A percentile compares a stretch with the other conserved stretches of the same genome.
Evolutionary conservation across 495 filamentous ascomycete genomes (phyloP).

Genomic region (Penicillium maclennaniae): DNA sequence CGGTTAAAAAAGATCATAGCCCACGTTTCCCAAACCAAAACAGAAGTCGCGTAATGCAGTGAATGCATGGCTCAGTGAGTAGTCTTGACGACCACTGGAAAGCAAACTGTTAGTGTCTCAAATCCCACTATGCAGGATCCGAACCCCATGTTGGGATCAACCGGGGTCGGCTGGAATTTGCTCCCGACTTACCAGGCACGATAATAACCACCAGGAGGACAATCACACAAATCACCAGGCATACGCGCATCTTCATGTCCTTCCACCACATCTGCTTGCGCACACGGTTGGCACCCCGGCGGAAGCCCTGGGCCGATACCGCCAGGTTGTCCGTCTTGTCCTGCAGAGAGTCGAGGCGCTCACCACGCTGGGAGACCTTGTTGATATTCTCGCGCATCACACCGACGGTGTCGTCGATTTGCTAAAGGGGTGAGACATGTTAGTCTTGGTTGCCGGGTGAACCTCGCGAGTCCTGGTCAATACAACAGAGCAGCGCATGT

Average conservation of each 20-base stretch:
- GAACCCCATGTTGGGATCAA: neutral
- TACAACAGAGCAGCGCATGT: neutral
- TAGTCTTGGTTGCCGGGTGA: conserved; percentile 11
- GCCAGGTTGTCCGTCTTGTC: conserved; percentile 95
- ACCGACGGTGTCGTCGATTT: conserved; percentile 93
- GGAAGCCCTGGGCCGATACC: conserved; percentile 86
- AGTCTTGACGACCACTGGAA: conserved; percentile 29
- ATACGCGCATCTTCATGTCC: conserved; percentile 99
- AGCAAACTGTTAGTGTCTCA: conserved; percentile 15
- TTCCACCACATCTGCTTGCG: conserved; percentile 95
- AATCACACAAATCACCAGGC: conserved; percentile 82
- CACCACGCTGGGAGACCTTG: conserved; percentile 88
- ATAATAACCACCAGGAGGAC: conserved; percentile 89
- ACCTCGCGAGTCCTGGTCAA: conserved; percentile 1
- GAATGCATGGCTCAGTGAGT: conserved; percentile 21
- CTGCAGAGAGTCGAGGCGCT: conserved; percentile 81
- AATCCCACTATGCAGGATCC: neutral
- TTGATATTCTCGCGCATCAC: conserved; percentile 95
- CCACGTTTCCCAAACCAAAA: conserved; percentile 32
- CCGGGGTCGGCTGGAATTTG: neutral
- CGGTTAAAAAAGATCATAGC: conserved; percentile 27
- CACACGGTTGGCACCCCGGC: conserved; percentile 89
- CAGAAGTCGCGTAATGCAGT: conserved; percentile 17
- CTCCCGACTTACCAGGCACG: conserved; percentile 65
- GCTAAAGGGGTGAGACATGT: conserved; percentile 48